Evolutionary conservation across 495 filamentous ascomycete genomes (phyloP).

Genomic region (Neurospora africana): DNA sequence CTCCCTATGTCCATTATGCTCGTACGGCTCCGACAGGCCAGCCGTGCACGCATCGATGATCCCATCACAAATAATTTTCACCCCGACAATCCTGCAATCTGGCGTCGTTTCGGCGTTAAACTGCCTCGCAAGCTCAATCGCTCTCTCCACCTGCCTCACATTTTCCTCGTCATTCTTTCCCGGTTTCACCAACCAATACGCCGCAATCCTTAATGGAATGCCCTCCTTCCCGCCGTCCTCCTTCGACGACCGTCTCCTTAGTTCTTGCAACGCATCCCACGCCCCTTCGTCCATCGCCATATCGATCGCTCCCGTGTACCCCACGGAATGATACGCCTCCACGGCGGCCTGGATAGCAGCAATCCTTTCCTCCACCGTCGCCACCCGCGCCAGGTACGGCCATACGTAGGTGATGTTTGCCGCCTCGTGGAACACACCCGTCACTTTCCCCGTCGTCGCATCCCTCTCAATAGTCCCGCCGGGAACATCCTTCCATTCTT

Average conservation of each 20-base stretch:
- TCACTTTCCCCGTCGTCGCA: constrained; percentile 39
- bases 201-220: constrained; percentile 48
- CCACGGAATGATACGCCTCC: constrained; percentile 39
- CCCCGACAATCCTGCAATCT: constrained; percentile 49
- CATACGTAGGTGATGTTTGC: constrained; percentile 46
- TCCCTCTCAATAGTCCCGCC: constrained; percentile 49
- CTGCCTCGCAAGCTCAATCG: constrained; percentile 40
- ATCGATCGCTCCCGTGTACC: constrained; percentile 55
- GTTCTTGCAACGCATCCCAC: constrained; percentile 45
- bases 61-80: constrained; percentile 60
- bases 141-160: constrained; percentile 46
- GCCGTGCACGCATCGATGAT: constrained; percentile 60
- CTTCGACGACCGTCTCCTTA: constrained; percentile 14
- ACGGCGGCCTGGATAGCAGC: constrained; percentile 41
- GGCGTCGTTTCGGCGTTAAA: constrained; percentile 39
- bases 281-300: constrained; percentile 60
- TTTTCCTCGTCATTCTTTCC: constrained; percentile 29
- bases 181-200: constrained; percentile 52
- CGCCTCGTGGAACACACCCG: constrained; percentile 49
- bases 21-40: constrained; percentile 49
- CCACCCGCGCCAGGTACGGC: constrained; percentile 45
- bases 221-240: constrained; percentile 14
- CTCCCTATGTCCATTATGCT: constrained; percentile 31
- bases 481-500: constrained; percentile 38
- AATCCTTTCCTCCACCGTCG: constrained; percentile 42